Percentiles rank a stretch among this genome's conserved stretches.
Conservation (phyloP, 1,139 yeast species). For the Taphrina betulina region DNA sequence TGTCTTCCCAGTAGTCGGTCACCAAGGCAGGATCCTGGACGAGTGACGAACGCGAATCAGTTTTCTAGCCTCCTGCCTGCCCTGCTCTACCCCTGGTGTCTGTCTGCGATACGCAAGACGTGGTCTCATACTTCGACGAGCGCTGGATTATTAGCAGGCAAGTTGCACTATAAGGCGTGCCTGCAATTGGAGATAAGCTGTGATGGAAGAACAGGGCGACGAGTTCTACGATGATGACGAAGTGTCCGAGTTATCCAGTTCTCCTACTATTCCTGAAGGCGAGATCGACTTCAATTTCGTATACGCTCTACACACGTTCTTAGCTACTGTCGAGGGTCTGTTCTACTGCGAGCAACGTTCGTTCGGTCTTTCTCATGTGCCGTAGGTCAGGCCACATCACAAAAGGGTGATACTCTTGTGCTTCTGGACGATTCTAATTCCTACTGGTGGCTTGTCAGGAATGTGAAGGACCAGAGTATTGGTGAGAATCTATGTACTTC, state of each 20-base stretch:
- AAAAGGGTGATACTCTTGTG: slow-evolving; percentile 78
- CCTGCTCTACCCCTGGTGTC: too few species aligned
- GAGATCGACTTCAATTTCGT: slow-evolving; percentile 81
- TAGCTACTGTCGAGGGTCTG: slow-evolving; percentile 86
- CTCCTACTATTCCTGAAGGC: slow-evolving; percentile 58
- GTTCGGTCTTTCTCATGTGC: background rate
- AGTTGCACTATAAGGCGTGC: too few species aligned
- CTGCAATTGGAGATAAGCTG: too few species aligned
- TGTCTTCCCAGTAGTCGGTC: too few species aligned
- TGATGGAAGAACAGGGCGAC: background rate
- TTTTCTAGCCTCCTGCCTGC: too few species aligned
- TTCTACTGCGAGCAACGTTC: background rate
- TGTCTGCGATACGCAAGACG: too few species aligned
- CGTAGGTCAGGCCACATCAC: slow-evolving; percentile 68
- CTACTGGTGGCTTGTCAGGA: slow-evolving; percentile 93
- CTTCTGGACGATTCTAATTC: slow-evolving; percentile 84
- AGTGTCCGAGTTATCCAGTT: slow-evolving; percentile 41
- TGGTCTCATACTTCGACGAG: too few species aligned
- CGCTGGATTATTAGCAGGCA: too few species aligned
- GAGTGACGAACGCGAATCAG: too few species aligned
- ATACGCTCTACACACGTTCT: slow-evolving; percentile 82
- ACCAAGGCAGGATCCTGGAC: too few species aligned
- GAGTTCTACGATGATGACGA: slow-evolving; percentile 23
- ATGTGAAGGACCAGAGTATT: slow-evolving; percentile 54
- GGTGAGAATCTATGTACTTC: slow-evolving; percentile 55